These are phyloP conservation scores for Gloeopeniophorella convolvens DNA, from an alignment of 768 basidiomycete genomes.

Conservation along the genomic window DNA sequence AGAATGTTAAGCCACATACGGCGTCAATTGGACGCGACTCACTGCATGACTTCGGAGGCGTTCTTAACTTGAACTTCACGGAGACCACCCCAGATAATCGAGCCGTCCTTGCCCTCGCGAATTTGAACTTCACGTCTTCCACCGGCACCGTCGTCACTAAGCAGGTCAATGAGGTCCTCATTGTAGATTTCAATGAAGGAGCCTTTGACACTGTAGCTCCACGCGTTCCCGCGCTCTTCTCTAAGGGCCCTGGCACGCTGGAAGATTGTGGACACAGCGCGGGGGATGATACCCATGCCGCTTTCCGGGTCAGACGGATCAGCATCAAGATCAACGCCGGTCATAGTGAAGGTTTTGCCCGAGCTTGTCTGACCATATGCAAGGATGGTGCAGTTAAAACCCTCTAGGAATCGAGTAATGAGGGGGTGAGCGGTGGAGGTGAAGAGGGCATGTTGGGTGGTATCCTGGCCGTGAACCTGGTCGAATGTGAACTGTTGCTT, in stretches of 20 bases:
- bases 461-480: slow-evolving; percentile 83
- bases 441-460: slow-evolving; percentile 83
- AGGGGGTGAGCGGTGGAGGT: slow-evolving; percentile 79
- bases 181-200: slow-evolving; percentile 99
- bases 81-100: slow-evolving; percentile 95
- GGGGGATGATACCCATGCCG: slow-evolving; percentile 91
- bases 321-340: slow-evolving; percentile 84
- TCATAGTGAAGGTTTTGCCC: slow-evolving; percentile 98
- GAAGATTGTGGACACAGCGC: slow-evolving; percentile 89
- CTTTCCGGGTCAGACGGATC: slow-evolving; percentile 79
- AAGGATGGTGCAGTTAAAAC: slow-evolving; percentile 96
- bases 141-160: slow-evolving; percentile 69
- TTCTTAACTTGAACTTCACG: slow-evolving; percentile 86
- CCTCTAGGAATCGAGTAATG: slow-evolving; percentile 81
- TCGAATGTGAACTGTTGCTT: slow-evolving; percentile 90
- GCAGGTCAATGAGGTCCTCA: slow-evolving; percentile 95
- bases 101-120: slow-evolving; percentile 93
- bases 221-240: slow-evolving; percentile 65
- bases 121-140: slow-evolving; percentile 85
- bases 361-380: slow-evolving; percentile 98
- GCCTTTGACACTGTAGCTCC: slow-evolving; percentile 77
- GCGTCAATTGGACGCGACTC: slow-evolving; percentile 30
- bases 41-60: slow-evolving; percentile 88
- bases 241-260: slow-evolving; percentile 66
- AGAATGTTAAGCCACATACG: slow-evolving; percentile 14